Percentiles rank a stretch among this genome's conserved stretches.
Conservation (phyloP, 75 land plant genomes). For the Gnetum montanum region DNA sequence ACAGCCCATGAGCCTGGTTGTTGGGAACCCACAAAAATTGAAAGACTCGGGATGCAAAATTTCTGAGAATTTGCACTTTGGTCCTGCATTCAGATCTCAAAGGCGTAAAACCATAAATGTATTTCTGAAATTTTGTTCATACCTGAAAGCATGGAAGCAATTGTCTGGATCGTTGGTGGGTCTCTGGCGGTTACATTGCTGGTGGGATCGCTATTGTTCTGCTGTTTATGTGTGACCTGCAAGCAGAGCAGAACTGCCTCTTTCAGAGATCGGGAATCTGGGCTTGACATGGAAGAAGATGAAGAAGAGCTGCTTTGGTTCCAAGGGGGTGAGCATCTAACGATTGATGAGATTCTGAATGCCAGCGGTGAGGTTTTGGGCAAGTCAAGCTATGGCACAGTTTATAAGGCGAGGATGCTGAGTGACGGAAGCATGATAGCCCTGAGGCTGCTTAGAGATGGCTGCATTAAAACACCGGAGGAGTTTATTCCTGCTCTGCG, state of each 20-base stretch:
- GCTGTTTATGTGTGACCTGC: not conserved
- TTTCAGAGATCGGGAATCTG: not conserved
- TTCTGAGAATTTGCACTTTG: too few species aligned
- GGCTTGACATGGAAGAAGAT: not conserved
- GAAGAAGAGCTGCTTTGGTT: constrained; percentile 49
- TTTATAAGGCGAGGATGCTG: constrained; percentile 55
- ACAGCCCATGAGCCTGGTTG: too few species aligned
- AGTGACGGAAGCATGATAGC: constrained; percentile 20
- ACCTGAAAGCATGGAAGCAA: not conserved
- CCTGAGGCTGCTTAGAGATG: constrained; percentile 66
- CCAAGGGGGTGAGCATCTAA: constrained; percentile 55
- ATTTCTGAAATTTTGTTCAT: too few species aligned
- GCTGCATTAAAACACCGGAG: constrained; percentile 21
- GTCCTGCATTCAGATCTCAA: too few species aligned
- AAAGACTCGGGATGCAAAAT: too few species aligned
- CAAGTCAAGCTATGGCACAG: constrained; percentile 63
- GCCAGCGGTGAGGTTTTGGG: constrained; percentile 88
- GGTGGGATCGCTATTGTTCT: not conserved
- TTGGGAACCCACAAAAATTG: too few species aligned
- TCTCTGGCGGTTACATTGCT: not conserved
- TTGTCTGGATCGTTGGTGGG: constrained; percentile 5
- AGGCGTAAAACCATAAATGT: too few species aligned
- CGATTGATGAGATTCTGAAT: constrained; percentile 49
- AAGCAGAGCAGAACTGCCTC: not conserved
- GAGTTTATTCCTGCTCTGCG: constrained; percentile 27